These are phyloP conservation scores for Sugiyamaella novakii DNA, from an alignment of 1,139 yeast genomes.

Conservation along the genomic window DNA sequence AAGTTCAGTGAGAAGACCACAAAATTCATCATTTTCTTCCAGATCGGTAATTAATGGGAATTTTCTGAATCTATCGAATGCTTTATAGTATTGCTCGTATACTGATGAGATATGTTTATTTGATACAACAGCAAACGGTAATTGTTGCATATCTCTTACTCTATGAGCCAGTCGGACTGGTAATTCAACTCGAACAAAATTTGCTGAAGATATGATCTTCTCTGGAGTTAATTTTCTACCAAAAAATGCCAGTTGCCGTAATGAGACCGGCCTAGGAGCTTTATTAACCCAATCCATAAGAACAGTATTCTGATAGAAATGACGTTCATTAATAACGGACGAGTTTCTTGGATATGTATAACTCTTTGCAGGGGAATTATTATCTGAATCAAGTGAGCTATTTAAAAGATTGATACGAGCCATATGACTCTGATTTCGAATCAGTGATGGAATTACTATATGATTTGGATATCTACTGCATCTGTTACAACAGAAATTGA, in stretches of 20 bases:
- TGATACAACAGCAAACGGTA: conserved; percentile 83
- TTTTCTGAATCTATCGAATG: conserved; percentile 80
- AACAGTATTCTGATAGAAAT: conserved; percentile 83
- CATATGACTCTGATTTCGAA: conserved; percentile 23
- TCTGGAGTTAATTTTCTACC: conserved; percentile 80
- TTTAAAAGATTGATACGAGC: conserved; percentile 31
- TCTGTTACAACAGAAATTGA: neutral
- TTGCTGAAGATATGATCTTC: conserved; percentile 78
- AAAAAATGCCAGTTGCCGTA: conserved; percentile 84
- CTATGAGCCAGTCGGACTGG: conserved; percentile 83
- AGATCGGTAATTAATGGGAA: conserved; percentile 65
- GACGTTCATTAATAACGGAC: conserved; percentile 50
- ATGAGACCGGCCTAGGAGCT: conserved; percentile 83
- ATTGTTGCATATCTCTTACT: conserved; percentile 71
- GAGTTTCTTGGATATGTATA: conserved; percentile 42
- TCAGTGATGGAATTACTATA: no score
- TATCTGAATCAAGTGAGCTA: conserved; percentile 22
- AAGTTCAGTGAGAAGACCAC: conserved; percentile 60
- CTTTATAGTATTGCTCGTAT: conserved; percentile 84
- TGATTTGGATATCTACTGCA: no score
- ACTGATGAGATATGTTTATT: conserved; percentile 85
- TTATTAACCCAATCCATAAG: conserved; percentile 65
- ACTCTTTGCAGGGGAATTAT: conserved; percentile 12
- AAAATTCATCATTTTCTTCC: conserved; percentile 74
- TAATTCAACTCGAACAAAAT: conserved; percentile 81